Conservation (phyloP, 805 yeast species). For the Candida piceae region DNA sequence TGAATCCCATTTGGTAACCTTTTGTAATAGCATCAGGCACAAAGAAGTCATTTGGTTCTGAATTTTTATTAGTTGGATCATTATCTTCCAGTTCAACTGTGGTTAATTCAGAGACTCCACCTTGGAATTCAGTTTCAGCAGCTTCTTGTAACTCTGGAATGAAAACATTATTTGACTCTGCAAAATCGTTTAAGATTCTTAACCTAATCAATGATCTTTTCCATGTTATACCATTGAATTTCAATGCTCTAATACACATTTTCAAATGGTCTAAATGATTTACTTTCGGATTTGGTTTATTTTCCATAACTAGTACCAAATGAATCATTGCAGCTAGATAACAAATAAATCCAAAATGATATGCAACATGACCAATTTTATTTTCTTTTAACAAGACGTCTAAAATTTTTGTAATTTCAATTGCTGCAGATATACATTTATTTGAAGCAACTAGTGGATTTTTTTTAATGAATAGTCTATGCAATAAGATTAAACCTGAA, state of each 20-base stretch:
- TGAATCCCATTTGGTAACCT: neutral
- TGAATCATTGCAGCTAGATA: conserved; percentile 13
- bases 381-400: conserved; percentile 1
- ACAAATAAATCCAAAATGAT: conserved; percentile 11
- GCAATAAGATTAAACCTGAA: conserved; percentile 16
- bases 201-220: conserved; percentile 6
- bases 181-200: conserved; percentile 5
- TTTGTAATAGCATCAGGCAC: neutral
- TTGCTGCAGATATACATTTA: conserved; percentile 16
- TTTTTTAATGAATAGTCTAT: conserved; percentile 18
- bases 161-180: conserved; percentile 1
- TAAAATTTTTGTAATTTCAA: conserved; percentile 9
- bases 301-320: conserved; percentile 5
- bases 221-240: conserved; percentile 8
- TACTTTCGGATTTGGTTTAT: neutral
- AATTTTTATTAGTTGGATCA: too few species aligned
- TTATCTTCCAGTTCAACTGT: too few species aligned
- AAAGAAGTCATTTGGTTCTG: too few species aligned
- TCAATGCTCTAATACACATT: conserved; percentile 10
- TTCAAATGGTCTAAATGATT: conserved; percentile 4
- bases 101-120: too few species aligned
- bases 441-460: conserved; percentile 8
- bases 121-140: neutral
- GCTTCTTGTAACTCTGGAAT: neutral
- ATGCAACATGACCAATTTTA: conserved; percentile 2